phyloP scores from a whole-genome alignment of 257 asterid genomes.

The Nicotiana undulata region DNA sequence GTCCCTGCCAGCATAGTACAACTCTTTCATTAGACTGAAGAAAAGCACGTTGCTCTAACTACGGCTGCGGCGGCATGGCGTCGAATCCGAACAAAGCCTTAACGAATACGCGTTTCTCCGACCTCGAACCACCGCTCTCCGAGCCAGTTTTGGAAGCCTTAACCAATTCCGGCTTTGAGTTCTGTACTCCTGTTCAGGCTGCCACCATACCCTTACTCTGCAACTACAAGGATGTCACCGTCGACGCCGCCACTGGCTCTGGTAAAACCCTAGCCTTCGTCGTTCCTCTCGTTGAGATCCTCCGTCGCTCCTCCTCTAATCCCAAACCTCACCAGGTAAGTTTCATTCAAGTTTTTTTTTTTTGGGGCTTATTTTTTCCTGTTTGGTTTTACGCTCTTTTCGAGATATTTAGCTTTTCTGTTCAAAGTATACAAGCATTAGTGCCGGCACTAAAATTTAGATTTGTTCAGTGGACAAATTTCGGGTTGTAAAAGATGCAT shows the following conservation, averaged over 20 bases:
- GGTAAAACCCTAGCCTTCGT: conserved; percentile 89
- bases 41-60: not conserved
- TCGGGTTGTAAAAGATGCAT: no score
- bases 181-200: conserved; percentile 94
- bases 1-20: not conserved
- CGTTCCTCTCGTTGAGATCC: conserved; percentile 74
- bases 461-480: no score
- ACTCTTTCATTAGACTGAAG: not conserved
- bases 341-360: not conserved
- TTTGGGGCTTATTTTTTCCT: not conserved
- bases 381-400: not conserved
- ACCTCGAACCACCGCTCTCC: conserved; percentile 68
- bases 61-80: conserved; percentile 8
- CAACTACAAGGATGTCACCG: conserved; percentile 75
- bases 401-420: not conserved
- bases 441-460: not conserved
- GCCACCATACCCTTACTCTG: conserved; percentile 84
- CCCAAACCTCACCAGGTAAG: conserved; percentile 77
- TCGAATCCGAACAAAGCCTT: conserved; percentile 61
- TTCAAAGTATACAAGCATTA: not conserved
- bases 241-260: conserved; percentile 97
- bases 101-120: conserved; percentile 70
- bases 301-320: conserved; percentile 59
- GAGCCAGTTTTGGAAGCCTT: conserved; percentile 61
- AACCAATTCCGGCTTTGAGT: conserved; percentile 50